Evolutionary conservation across 2,329 filamentous ascomycete species (phyloP), one percentile per base, ranked within the genome.

Genomic region (Pseudocercospora fuligena): DNA sequence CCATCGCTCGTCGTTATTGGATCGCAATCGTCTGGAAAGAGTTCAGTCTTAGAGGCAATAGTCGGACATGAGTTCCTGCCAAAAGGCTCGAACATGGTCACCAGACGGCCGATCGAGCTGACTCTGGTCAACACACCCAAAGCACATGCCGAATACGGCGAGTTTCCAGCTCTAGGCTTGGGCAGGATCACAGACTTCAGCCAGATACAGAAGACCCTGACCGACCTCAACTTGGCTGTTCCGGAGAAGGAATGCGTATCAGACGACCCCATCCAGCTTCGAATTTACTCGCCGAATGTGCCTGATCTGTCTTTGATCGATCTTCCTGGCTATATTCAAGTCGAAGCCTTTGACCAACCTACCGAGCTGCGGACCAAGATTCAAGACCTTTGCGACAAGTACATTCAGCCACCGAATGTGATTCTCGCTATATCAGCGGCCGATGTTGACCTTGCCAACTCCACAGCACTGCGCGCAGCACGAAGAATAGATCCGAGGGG

Each of bases 1-100:
- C 95, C 95, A 0, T 98, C 96, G 0, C 99, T 99, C 65, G 95
- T 99, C n/a, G 95, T 99, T 43, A 97, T 99, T 73, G 95, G 95
- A 25, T 99, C 95, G 1, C 95, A 99, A 78, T 99, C 95, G 0
- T 98, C 95, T 0, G 95, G 95, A 47, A 99, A 99, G 82, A 98
- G 94, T 76, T 99, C 95, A 0, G 95, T 99, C 1, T 80, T 99
- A 57, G 95, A 99, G 79, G 92, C 95, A 21, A 97, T 99, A 68
- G 96, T 99, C 63, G 96, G 95, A 5, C 95, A 99, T 76, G 95
- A 99, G 74, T 99, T 99, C 73, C 82, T 99, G 54, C 96, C 95
- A 5, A 99, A 99, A 80, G 95, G 95, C n/a, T 90, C 90, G 49
- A 99, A 99, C 76, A 99, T 99, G 95, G 95, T 99, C 59, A 99